phyloP scores from a whole-genome alignment of 2,329 filamentous ascomycete genomes.

The Colletotrichum siamense region DNA sequence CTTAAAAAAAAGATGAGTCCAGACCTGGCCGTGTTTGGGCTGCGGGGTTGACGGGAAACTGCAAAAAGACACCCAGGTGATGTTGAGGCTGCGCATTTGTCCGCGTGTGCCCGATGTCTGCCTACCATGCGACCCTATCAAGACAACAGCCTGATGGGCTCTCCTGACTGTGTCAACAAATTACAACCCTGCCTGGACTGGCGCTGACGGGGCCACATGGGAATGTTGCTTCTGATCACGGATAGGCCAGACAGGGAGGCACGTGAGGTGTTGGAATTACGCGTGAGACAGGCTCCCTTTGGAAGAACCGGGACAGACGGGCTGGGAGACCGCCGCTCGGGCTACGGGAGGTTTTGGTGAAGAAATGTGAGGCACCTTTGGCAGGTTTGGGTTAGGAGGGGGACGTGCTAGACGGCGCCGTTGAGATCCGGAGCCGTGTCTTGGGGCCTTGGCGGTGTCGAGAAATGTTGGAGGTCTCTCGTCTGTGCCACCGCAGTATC shows the following conservation, averaged over 20 bases:
- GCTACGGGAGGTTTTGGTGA: background rate
- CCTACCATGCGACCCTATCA: background rate
- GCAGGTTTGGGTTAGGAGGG: background rate
- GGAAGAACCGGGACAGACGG: background rate
- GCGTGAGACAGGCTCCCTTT: background rate
- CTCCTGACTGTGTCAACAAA: background rate
- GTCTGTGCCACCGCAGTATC: background rate
- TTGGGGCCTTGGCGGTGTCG: constrained; percentile 17
- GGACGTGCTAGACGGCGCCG: constrained; percentile 19
- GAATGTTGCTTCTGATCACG: background rate
- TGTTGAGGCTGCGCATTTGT: background rate
- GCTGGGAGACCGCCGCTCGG: background rate
- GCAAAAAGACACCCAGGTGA: background rate
- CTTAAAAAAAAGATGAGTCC: background rate
- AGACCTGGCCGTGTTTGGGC: background rate
- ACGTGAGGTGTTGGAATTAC: background rate
- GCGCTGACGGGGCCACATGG: background rate
- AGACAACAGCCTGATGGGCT: background rate
- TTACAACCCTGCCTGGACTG: background rate
- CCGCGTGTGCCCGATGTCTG: background rate
- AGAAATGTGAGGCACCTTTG: background rate
- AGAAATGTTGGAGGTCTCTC: background rate
- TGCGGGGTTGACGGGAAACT: background rate
- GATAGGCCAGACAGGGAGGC: background rate
- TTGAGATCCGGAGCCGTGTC: constrained; percentile 20